Conservation (phyloP, 2,329 filamentous ascomycete species). For the Venturia aucupariae region DNA sequence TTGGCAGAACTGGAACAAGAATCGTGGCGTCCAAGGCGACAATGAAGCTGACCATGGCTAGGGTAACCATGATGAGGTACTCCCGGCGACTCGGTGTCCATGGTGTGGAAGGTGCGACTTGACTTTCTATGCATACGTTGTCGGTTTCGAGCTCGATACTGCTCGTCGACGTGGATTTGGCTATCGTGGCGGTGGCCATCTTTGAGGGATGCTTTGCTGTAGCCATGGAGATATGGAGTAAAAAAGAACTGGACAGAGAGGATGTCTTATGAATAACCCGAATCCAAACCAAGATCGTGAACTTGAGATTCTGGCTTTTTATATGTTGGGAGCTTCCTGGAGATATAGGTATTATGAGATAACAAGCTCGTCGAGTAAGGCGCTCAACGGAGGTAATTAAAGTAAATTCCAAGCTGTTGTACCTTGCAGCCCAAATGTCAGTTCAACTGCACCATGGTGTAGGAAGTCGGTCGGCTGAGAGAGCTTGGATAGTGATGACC, state of each 20-base stretch:
- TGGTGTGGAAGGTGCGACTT: background rate
- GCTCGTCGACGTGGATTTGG: background rate
- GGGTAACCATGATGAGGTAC: constrained; percentile 7
- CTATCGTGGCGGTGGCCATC: background rate
- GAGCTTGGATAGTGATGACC: no score
- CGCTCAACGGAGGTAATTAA: no score
- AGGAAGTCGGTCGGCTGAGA: background rate
- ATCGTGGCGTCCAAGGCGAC: constrained; percentile 13
- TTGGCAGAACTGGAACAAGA: background rate
- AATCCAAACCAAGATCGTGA: background rate
- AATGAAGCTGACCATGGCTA: constrained; percentile 8
- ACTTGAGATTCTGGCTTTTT: background rate
- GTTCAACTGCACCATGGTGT: background rate
- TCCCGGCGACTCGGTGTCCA: constrained; percentile 10
- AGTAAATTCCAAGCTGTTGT: no score
- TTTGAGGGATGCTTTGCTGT: background rate
- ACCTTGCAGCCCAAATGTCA: background rate
- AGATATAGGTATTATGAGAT: background rate
- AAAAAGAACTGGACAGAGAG: background rate
- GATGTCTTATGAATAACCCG: background rate
- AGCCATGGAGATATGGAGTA: background rate
- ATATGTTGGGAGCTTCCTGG: background rate
- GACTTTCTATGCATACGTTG: background rate
- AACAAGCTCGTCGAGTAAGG: no score
- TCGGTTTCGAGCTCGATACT: background rate